Percentiles rank a stretch among this genome's conserved stretches.
Evolutionary conservation across 371 early-diverging fungal genomes (phyloP).

Genomic region (Mortierella sp.): DNA sequence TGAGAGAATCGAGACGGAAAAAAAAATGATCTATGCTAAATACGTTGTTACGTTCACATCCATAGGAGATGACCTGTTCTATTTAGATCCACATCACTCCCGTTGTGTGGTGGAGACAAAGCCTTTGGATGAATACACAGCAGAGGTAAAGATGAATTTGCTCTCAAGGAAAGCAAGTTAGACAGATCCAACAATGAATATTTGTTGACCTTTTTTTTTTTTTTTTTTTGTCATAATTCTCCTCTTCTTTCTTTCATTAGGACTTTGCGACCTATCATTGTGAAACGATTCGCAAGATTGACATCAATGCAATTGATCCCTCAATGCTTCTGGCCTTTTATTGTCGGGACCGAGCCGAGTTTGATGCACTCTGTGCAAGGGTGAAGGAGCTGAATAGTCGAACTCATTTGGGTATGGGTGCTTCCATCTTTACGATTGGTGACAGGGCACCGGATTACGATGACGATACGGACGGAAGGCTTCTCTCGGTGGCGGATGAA

Average conservation of each 20-base stretch:
- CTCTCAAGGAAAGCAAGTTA: background rate
- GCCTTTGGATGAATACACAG: constrained; percentile 58
- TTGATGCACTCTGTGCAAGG: constrained; percentile 70
- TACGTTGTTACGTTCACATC: constrained; percentile 5
- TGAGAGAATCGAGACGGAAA: background rate
- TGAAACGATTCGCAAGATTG: constrained; percentile 73
- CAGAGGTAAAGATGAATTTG: constrained; percentile 48
- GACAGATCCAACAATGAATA: too few relatives aligned
- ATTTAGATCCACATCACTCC: constrained; percentile 94
- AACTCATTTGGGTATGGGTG: constrained; percentile 40
- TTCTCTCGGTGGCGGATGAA: constrained; percentile 47
- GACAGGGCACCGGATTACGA: constrained; percentile 74
- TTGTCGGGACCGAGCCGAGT: constrained; percentile 70
- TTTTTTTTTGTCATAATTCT: background rate
- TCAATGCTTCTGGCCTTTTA: constrained; percentile 95
- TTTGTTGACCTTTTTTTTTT: constrained; percentile 2
- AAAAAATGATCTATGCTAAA: too few relatives aligned
- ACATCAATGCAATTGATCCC: constrained; percentile 86
- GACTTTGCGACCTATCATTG: constrained; percentile 89
- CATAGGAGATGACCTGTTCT: constrained; percentile 79
- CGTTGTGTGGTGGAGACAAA: constrained; percentile 75
- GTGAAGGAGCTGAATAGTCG: constrained; percentile 58
- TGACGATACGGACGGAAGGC: constrained; percentile 58
- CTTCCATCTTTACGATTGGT: constrained; percentile 74
- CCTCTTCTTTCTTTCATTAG: constrained; percentile 30